Evolutionary conservation across 495 filamentous ascomycete species (phyloP), one percentile per base, ranked within the genome.

Genomic region (Physcia stellaris): DNA sequence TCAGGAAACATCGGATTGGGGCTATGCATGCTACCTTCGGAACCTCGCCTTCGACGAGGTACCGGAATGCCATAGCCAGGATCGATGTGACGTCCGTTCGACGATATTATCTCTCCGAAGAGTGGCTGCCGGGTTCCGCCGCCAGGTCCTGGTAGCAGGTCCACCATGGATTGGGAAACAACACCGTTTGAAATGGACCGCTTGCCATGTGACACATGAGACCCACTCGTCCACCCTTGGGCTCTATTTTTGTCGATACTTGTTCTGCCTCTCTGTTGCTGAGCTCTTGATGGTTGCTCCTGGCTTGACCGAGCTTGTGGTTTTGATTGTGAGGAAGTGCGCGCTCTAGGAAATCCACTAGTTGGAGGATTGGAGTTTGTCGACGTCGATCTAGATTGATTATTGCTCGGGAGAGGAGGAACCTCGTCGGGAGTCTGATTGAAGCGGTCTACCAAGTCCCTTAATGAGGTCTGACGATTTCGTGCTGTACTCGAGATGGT

Each of bases 401-500:
- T 54, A 22, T 50, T 46, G 11, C 54, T 49, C 3, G 66, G 67
- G 5, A 67, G 32, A 9, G 71, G 71, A 10, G 70, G 59, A 26
- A 71, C 55, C 38, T 71, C 61, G 48, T 76, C 70, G 20, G 59
- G 51, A 32, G 57, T 67, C 32, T 70, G 67, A 49, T 79, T 73
- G 55, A 79, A 78, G 22, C 63, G 68, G 52, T 72, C 69, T 31
- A 77, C 61, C 16, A 79, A 64, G 30, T 78, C 68, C 56, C 70
- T 73, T 51, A 78, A 73, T 10, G 69, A 68, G 4, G 70, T 56
- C 46, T 72, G 62, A 37, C 63, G 55, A 20, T 59, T 42, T 29
- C 59, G 57, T 23, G 49, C 40, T 15, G 50, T 42, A 11, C 49
- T 51, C 9, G 58, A 39, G 7, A 52, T 24, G 19, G 52, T 17